phyloP scores from a whole-genome alignment of 768 basidiomycete species.

The Xerocomellus amylosporus region DNA sequence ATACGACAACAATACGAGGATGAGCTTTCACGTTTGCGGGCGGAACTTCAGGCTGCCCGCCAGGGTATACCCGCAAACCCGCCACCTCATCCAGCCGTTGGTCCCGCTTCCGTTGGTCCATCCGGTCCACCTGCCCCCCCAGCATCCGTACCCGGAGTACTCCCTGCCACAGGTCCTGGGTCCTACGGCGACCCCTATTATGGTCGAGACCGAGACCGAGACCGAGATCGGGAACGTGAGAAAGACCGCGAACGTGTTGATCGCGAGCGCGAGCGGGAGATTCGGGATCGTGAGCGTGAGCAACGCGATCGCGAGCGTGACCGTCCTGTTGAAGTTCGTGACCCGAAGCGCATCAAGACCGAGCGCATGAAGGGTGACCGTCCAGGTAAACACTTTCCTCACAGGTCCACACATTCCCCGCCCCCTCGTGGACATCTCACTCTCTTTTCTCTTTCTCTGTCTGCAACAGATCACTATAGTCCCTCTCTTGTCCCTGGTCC shows the following conservation, averaged over 20 bases:
- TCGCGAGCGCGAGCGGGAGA: slow-evolving; percentile 39
- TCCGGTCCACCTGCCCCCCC: slow-evolving; percentile 34
- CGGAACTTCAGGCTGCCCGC: slow-evolving; percentile 59
- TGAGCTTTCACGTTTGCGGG: slow-evolving; percentile 69
- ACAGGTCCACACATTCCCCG: slow-evolving; percentile 26
- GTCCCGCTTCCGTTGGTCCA: slow-evolving; percentile 34
- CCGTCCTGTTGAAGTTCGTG: slow-evolving; percentile 47
- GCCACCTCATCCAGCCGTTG: slow-evolving; percentile 35
- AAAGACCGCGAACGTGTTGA: slow-evolving; percentile 40
- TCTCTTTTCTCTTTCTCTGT: slow-evolving; percentile 25
- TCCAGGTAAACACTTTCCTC: slow-evolving; percentile 36
- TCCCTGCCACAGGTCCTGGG: slow-evolving; percentile 30
- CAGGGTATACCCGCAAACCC: slow-evolving; percentile 36
- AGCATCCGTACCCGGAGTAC: slow-evolving; percentile 30
- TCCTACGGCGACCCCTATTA: slow-evolving; percentile 40
- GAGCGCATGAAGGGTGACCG: slow-evolving; percentile 47
- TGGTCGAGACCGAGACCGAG: slow-evolving; percentile 36
- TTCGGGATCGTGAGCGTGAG: slow-evolving; percentile 35
- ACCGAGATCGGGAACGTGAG: slow-evolving; percentile 42
- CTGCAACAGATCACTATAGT: slow-evolving; percentile 34
- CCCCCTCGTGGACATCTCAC: slow-evolving; percentile 34
- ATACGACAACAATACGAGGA: slow-evolving; percentile 85
- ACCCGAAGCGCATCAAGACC: slow-evolving; percentile 60
- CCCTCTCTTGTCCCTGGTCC: slow-evolving; percentile 38
- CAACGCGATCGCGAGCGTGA: slow-evolving; percentile 46